These are phyloP conservation scores for Leccinum broughii DNA, from an alignment of 768 basidiomycete species.

Conservation along the genomic window DNA sequence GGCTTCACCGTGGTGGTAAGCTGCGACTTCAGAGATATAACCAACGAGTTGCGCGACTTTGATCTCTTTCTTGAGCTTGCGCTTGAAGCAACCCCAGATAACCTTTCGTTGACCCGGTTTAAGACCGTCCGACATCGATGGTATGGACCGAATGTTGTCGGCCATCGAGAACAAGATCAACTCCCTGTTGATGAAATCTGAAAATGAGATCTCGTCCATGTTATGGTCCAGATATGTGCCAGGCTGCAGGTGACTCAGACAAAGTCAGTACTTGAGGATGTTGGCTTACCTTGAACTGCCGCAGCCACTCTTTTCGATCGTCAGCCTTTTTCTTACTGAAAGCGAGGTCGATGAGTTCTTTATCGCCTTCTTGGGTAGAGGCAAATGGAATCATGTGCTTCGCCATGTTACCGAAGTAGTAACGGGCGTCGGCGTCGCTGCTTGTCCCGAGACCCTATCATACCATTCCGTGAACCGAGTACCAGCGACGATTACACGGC, in stretches of 20 bases:
- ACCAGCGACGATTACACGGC: background rate
- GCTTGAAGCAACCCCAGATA: slow-evolving; percentile 94
- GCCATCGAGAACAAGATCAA: slow-evolving; percentile 99
- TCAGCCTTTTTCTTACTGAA: slow-evolving; percentile 99
- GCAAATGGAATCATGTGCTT: slow-evolving; percentile 96
- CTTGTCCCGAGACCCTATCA: slow-evolving; percentile 93
- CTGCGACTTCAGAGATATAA: slow-evolving; percentile 90
- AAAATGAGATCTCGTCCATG: slow-evolving; percentile 79
- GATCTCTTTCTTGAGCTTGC: slow-evolving; percentile 88
- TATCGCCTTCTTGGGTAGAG: slow-evolving; percentile 76
- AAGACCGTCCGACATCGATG: slow-evolving; percentile 88
- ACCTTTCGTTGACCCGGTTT: slow-evolving; percentile 99
- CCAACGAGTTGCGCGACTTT: slow-evolving; percentile 97
- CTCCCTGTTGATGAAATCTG: slow-evolving; percentile 98
- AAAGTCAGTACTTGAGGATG: background rate
- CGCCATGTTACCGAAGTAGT: slow-evolving; percentile 89
- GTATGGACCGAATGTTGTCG: slow-evolving; percentile 97
- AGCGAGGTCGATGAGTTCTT: slow-evolving; percentile 90
- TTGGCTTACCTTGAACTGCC: slow-evolving; percentile 75
- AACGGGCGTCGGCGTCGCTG: slow-evolving; percentile 82
- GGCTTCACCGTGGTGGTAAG: slow-evolving; percentile 95
- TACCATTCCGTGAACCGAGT: slow-evolving; percentile 4
- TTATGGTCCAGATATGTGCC: slow-evolving; percentile 94
- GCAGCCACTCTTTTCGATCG: slow-evolving; percentile 96
- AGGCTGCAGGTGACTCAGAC: slow-evolving; percentile 51